A percentile compares a stretch with the other conserved stretches of the same genome.
Evolutionary conservation across 495 filamentous ascomycete species (phyloP).

Genomic region (Penicillium herquei): DNA sequence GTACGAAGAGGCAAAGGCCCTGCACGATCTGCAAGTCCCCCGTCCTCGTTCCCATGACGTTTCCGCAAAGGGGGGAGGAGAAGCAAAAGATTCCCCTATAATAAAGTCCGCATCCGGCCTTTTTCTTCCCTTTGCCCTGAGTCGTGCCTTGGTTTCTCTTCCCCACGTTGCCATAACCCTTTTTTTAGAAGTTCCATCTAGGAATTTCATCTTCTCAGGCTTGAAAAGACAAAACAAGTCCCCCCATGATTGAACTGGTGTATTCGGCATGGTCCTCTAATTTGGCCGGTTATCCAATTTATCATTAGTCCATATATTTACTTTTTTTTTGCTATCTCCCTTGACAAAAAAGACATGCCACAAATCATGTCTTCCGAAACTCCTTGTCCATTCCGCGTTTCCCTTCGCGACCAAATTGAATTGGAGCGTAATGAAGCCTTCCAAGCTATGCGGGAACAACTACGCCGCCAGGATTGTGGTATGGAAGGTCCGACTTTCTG

Average conservation of each 20-base stretch:
- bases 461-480: slow-evolving; percentile 42
- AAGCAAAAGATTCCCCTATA: slow-evolving; percentile 4
- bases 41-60: slow-evolving; percentile 25
- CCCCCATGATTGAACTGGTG: slow-evolving; percentile 6
- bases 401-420: slow-evolving; percentile 32
- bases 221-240: background rate
- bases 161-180: background rate
- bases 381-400: slow-evolving; percentile 48
- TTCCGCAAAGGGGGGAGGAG: slow-evolving; percentile 24
- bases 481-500: slow-evolving; percentile 49
- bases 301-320: slow-evolving; percentile 1
- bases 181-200: background rate
- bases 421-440: slow-evolving; percentile 47
- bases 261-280: slow-evolving; percentile 19
- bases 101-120: slow-evolving; percentile 26
- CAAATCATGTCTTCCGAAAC: slow-evolving; percentile 27
- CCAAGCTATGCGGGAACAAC: slow-evolving; percentile 39
- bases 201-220: no score
- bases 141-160: background rate
- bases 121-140: slow-evolving; percentile 5
- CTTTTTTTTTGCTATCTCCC: background rate
- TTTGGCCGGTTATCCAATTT: slow-evolving; percentile 3
- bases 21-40: slow-evolving; percentile 17
- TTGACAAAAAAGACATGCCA: background rate
- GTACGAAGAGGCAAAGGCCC: slow-evolving; percentile 10